phyloP scores from a whole-genome alignment of 441 rosid species.

The Pelargonium fulgidum region DNA sequence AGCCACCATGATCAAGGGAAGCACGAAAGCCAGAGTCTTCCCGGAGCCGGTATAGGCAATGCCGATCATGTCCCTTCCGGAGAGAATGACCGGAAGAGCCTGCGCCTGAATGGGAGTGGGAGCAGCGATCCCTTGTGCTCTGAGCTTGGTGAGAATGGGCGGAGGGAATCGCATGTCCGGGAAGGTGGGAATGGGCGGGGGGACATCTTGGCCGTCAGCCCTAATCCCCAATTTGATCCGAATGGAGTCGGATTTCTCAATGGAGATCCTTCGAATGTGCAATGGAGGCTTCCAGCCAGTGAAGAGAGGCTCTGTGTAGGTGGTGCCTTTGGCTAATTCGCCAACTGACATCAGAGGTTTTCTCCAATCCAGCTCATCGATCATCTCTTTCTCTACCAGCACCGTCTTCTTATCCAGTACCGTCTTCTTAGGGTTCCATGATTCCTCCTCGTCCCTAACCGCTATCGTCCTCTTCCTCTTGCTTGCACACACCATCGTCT shows the following conservation, averaged over 20 bases:
- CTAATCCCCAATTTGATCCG: constrained; percentile 85
- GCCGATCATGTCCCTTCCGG: constrained; percentile 77
- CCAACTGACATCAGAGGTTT: constrained; percentile 70
- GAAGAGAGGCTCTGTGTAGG: constrained; percentile 56
- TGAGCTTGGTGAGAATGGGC: constrained; percentile 55
- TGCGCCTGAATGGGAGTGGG: constrained; percentile 93
- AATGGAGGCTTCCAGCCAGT: constrained; percentile 85
- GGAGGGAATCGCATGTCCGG: constrained; percentile 76
- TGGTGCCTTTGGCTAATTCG: constrained; percentile 85
- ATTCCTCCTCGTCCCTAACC: no score
- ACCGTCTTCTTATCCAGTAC: no score
- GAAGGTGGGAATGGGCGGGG: constrained; percentile 69
- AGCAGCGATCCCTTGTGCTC: constrained; percentile 76
- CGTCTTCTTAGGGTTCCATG: no score
- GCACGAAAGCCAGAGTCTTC: constrained; percentile 26
- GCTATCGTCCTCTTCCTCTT: no score
- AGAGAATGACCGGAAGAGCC: constrained; percentile 72
- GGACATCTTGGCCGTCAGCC: constrained; percentile 78
- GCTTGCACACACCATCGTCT: no score
- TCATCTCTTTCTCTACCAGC: constrained; percentile 94
- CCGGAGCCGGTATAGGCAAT: constrained; percentile 27
- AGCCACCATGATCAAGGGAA: constrained; percentile 27
- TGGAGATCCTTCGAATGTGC: constrained; percentile 48
- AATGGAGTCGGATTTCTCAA: constrained; percentile 49
- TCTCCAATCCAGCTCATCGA: constrained; percentile 69